These are phyloP conservation scores for Candida insectalens DNA, from an alignment of 805 yeast species.

Conservation along the genomic window DNA sequence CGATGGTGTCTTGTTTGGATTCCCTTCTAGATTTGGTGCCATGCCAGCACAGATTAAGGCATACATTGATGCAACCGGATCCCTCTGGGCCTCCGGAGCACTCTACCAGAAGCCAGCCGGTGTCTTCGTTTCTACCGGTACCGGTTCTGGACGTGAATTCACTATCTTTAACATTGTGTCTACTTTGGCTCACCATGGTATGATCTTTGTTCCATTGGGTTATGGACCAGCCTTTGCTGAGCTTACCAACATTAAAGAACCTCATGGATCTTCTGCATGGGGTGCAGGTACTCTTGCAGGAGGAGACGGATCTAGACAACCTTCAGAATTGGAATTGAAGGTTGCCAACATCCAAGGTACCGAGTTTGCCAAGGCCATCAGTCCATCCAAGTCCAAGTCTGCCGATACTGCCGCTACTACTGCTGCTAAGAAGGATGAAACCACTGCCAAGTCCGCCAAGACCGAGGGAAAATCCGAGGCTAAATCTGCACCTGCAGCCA, in stretches of 20 bases:
- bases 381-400: slow-evolving; percentile 17
- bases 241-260: slow-evolving; percentile 48
- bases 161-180: slow-evolving; percentile 54
- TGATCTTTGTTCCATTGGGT: slow-evolving; percentile 70
- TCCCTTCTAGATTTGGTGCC: slow-evolving; percentile 74
- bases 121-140: slow-evolving; percentile 59
- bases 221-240: slow-evolving; percentile 48
- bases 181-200: slow-evolving; percentile 65
- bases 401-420: not conserved
- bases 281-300: slow-evolving; percentile 80
- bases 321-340: slow-evolving; percentile 51
- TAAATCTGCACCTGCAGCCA: slow-evolving; percentile 1
- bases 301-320: slow-evolving; percentile 65
- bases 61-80: slow-evolving; percentile 74
- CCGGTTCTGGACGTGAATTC: slow-evolving; percentile 69
- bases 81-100: slow-evolving; percentile 63
- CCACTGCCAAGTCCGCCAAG: not conserved
- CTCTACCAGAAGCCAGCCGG: slow-evolving; percentile 69
- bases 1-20: slow-evolving; percentile 70
- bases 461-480: slow-evolving; percentile 1
- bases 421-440: not conserved
- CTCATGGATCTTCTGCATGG: slow-evolving; percentile 81
- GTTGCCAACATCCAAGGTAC: slow-evolving; percentile 63
- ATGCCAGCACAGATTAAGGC: slow-evolving; percentile 68
- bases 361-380: slow-evolving; percentile 41